Conservation (phyloP, 768 basidiomycete species). For the Rhodotorula sphaerocarpa region DNA sequence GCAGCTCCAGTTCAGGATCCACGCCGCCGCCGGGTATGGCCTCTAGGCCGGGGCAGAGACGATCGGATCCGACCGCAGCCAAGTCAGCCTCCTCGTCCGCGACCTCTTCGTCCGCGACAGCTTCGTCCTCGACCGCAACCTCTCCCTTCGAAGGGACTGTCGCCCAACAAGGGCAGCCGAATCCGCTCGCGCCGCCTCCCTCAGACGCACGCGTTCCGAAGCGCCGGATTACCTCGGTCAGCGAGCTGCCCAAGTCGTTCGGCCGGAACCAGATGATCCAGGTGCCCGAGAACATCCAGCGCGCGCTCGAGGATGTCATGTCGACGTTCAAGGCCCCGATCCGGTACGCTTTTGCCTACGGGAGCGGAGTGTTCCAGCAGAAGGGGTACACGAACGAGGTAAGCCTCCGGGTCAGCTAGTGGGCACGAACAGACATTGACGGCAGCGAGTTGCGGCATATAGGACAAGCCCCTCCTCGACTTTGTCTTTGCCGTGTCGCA, state of each 20-base stretch:
- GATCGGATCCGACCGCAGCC: neutral
- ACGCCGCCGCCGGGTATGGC: slow-evolving; percentile 10
- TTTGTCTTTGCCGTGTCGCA: slow-evolving; percentile 95
- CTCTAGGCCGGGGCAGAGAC: slow-evolving; percentile 13
- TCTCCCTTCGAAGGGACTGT: neutral
- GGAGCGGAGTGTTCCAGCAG: slow-evolving; percentile 91
- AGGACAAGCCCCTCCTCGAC: slow-evolving; percentile 72
- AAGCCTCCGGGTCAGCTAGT: too few relatives aligned
- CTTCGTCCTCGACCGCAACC: neutral
- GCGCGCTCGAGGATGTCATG: slow-evolving; percentile 63
- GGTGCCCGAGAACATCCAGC: slow-evolving; percentile 22
- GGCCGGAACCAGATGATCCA: slow-evolving; percentile 33
- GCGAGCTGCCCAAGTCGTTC: slow-evolving; percentile 27
- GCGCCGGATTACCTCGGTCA: slow-evolving; percentile 22
- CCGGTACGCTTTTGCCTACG: slow-evolving; percentile 95
- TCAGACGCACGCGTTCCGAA: neutral
- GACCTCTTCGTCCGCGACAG: neutral
- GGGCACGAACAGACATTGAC: too few relatives aligned
- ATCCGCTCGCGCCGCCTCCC: slow-evolving; percentile 14
- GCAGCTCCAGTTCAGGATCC: neutral
- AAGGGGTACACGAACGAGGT: slow-evolving; percentile 55
- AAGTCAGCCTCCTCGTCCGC: slow-evolving; percentile 5
- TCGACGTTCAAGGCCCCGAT: slow-evolving; percentile 77
- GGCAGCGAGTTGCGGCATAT: neutral
- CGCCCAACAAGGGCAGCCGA: neutral